Base-by-base conservation (phyloP, 2,329 filamentous ascomycete species). In the Aspergillus brasiliensis region DNA sequence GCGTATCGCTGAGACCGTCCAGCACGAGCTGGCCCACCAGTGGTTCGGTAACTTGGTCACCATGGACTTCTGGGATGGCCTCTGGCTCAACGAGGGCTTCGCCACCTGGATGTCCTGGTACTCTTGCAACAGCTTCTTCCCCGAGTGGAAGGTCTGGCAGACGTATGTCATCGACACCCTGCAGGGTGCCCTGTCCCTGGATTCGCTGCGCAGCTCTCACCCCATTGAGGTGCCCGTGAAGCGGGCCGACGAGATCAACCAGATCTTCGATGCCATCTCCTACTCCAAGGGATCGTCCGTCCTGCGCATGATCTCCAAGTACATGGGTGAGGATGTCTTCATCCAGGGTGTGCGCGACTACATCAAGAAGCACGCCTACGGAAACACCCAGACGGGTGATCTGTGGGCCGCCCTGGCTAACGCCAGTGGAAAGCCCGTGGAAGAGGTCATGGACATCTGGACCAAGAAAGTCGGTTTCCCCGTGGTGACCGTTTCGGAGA, bases 31-130 rank as follows among this genome's bases (percentile, higher is more conserved):
- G 73, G 94, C 94, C 42, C 94, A 98, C 78, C 94, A 97, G 78
- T 98, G 94, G 94, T 98, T 98, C 72, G 94, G 94, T 64, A 97
- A 98, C 80, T 81, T 97, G 56, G 94, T 97, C 27, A 97, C 94
- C 56, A 97, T 97, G 92, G 92, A 97, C 76, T 97, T 96, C 84
- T 98, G 94, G 94, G 92, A 97, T 77, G 94, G 93, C 57, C 81
- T 98, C 7, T 98, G 94, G 94, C 85, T 98, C 56, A 98, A 98
- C 76, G 91, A 96, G 76, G 91, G 91, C 37, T 96, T 96, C 69
- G 91, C 92, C 31, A 96, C 91, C 40, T 91, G 91, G 88, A 92
- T 95, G 91, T 93, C 91, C 62, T 90, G 92, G 91, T 95, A 95
- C 79, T 92, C 91, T 46, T 96, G 92, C 84, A 94, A 98, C 75